Base-by-base conservation (phyloP, 2,329 filamentous ascomycete species). In the Cladosporium sp. region DNA sequence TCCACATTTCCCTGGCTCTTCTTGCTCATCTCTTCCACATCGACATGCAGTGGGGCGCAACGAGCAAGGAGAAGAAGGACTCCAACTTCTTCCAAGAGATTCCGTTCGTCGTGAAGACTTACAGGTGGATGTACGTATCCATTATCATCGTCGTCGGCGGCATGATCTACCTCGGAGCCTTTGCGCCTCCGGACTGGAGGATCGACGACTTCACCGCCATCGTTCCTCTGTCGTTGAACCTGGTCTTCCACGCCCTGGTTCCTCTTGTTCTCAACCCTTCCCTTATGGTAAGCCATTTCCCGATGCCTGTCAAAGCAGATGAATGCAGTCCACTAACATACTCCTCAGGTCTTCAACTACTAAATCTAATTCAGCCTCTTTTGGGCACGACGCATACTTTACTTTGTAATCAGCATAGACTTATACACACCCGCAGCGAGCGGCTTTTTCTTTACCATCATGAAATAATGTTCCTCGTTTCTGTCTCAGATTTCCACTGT, bases 11-110 rank as follows among this genome's bases (percentile, higher is more conserved):
- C 28, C 89, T 93, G 76, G 92, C 92, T 1, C 82, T 96, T 36
- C 79, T 95, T 53, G 85, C 88, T 3, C 92, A 96, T 80, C 92
- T 95, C 86, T 91, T 96, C 75, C 88, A 91, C 79, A 87, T 94
- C 74, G 85, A 95, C 78, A 94, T 95, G 89, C 87, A 86, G 2
- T 95, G 92, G 92, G 91, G 91, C 59, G 88, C 91, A 1, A 96
- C 92, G 0, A 86, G 88, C 51, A 96, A 96, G 79, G 92, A 96
- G 80, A 86, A 86, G 58, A 89, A 92, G 72, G 88, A 82, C 68
- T 80, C 80, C 59, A 81, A 81, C 70, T 86, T 86, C 71, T 82
- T 83, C 71, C 75, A 82, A 66, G 84, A 86, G 74, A 78, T 85
- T 58, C 79, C 80, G 6, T 80, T 80, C 59, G 80, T 86, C 63